Evolutionary conservation across 768 basidiomycete genomes (phyloP), one percentile per base, ranked within the genome.

Genomic region (Guyanaporus albipodus): DNA sequence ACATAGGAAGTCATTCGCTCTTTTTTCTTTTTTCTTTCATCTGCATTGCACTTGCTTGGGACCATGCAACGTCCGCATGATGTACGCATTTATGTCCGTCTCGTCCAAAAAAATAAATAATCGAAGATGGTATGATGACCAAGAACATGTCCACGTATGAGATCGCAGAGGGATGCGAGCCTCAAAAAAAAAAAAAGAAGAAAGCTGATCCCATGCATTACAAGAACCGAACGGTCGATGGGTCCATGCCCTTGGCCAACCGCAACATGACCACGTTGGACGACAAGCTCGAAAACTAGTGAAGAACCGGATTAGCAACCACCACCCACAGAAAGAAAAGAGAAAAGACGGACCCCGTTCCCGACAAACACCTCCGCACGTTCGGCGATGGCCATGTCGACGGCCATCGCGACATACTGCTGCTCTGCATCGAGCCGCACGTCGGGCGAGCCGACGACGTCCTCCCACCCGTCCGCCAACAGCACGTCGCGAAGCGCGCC

Each of bases 361-460:
- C 80, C 81, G 7, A 82, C 64, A 56, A 81, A 82, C 33, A 80
- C 75, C 54, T 82, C 76, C 1, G 79, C 79, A 38, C 68, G 65
- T 56, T 77, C 71, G 1, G 76, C 81, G 21, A 83, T 71, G 10
- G 73, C 76, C 80, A 83, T 82, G 57, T 82, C 80, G 29, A 81
- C 71, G 1, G 77, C 79, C 58, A 73, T 74, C 21, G 65, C 67
- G 4, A 81, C 76, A 12, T 75, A 61, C 12, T 54, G 60, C 56
- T 82, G 78, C 38, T 71, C 73, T 28, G 63, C 49, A 46, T 73
- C 76, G 21, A 82, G 59, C 34, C 50, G 51, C n/a, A 70, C 38
- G 27, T 75, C 73, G 7, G 64, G 48, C 12, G 70, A 76, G 9
- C 69, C 74, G 44, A 62, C 67, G 37, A 80, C 59, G 29, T 74